Conservation (phyloP, 148 eudicot species). For the Rhododendron ovatum region DNA sequence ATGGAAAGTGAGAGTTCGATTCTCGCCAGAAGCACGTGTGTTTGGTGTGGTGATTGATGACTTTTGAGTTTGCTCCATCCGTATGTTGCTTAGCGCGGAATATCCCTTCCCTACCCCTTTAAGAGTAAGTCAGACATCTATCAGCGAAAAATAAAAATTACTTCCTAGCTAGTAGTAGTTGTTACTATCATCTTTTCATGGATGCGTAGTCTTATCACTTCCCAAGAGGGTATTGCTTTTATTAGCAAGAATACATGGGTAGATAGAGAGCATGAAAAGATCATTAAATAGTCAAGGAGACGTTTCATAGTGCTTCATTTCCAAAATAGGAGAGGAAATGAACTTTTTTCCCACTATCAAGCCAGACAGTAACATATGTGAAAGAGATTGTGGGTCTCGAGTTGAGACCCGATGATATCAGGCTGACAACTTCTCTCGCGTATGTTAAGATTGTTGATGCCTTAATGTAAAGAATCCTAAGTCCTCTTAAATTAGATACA, state of each 20-base stretch:
- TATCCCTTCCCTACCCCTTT: too few relatives aligned
- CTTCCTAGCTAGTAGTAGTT: background rate
- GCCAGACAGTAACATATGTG: background rate
- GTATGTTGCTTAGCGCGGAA: too few relatives aligned
- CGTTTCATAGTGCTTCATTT: background rate
- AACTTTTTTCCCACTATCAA: too few relatives aligned
- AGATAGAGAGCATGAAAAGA: background rate
- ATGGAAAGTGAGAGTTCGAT: too few relatives aligned
- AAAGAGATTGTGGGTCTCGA: background rate
- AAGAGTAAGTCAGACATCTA: too few relatives aligned
- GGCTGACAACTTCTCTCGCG: background rate
- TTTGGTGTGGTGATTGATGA: too few relatives aligned
- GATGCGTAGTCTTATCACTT: background rate
- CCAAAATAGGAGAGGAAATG: too few relatives aligned
- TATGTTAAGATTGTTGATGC: background rate
- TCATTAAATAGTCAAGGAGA: background rate
- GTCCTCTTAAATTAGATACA: background rate
- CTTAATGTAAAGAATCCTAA: background rate
- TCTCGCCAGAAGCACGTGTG: too few relatives aligned
- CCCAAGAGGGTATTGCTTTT: background rate
- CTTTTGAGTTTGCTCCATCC: too few relatives aligned
- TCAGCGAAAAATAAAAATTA: background rate
- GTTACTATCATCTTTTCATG: constrained; percentile 1
- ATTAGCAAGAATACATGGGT: background rate
- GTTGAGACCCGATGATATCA: background rate